phyloP scores from a whole-genome alignment of 208 protist species.

The Porcisia hertigi region DNA sequence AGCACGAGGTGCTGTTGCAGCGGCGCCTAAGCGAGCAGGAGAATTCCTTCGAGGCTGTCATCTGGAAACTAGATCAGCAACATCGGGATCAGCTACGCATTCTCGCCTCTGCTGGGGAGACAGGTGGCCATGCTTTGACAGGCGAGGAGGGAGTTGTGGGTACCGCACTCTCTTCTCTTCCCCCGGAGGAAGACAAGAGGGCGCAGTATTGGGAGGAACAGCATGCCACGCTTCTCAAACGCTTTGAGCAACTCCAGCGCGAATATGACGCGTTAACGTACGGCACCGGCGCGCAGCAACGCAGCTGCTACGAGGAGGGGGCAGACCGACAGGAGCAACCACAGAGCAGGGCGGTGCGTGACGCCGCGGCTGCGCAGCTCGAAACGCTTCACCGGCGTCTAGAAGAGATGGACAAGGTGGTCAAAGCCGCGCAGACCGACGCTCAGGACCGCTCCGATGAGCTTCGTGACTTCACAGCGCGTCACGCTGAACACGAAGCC shows the following conservation, averaged over 20 bases:
- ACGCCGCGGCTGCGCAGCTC: slow-evolving; percentile 33
- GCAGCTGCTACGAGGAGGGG: slow-evolving; percentile 25
- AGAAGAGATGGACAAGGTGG: slow-evolving; percentile 29
- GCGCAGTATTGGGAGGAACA: slow-evolving; percentile 33
- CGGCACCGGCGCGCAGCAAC: slow-evolving; percentile 31
- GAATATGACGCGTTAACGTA: slow-evolving; percentile 44
- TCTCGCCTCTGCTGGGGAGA: background rate
- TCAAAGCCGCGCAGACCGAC: slow-evolving; percentile 39
- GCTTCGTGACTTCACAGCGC: slow-evolving; percentile 14
- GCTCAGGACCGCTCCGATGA: slow-evolving; percentile 17
- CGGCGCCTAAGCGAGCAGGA: slow-evolving; percentile 23
- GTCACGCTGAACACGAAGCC: slow-evolving; percentile 7
- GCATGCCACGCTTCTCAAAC: slow-evolving; percentile 35
- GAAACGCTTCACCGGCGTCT: slow-evolving; percentile 23
- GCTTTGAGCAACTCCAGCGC: slow-evolving; percentile 51
- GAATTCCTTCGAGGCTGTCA: slow-evolving; percentile 12
- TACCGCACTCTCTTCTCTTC: too few species aligned
- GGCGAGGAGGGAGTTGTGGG: background rate
- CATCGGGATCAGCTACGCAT: slow-evolving; percentile 19
- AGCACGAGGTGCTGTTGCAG: slow-evolving; percentile 23
- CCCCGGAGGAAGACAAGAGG: too few species aligned
- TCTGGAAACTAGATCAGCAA: slow-evolving; percentile 34
- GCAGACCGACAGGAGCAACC: slow-evolving; percentile 19
- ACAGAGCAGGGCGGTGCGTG: slow-evolving; percentile 25
- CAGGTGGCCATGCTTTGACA: background rate